Conservation (phyloP, 148 eudicot species). For the Rhododendron vialii region DNA sequence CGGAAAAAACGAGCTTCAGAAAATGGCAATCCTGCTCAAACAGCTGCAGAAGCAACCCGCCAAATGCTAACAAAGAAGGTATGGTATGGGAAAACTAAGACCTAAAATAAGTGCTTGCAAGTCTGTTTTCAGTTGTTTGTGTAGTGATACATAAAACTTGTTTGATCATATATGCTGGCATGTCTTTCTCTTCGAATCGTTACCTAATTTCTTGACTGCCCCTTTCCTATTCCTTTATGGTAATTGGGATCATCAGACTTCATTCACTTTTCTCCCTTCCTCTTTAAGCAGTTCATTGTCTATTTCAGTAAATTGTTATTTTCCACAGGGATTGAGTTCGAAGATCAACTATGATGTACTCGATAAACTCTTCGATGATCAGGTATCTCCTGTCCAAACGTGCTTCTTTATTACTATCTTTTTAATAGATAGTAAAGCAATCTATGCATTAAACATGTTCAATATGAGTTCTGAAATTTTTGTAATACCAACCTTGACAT, state of each 20-base stretch:
- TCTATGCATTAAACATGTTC: neutral
- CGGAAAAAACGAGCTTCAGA: conserved; percentile 37
- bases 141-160: neutral
- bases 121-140: neutral
- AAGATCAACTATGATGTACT: conserved; percentile 43
- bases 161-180: no score
- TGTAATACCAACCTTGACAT: neutral
- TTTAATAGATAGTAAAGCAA: no score
- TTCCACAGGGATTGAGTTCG: conserved; percentile 39
- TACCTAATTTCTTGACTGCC: neutral
- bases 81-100: neutral
- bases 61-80: conserved; percentile 41
- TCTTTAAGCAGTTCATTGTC: neutral
- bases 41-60: conserved; percentile 49
- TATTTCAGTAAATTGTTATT: neutral
- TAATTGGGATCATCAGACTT: neutral
- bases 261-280: neutral
- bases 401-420: neutral
- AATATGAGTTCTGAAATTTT: neutral
- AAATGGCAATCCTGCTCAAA: conserved; percentile 27
- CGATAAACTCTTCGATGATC: conserved; percentile 39
- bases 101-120: neutral
- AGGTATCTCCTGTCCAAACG: conserved; percentile 17
- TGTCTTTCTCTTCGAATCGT: neutral
- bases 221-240: neutral